phyloP scores from a whole-genome alignment of 352 stramenopile genomes.

The Globisporangium barbulae region DNA sequence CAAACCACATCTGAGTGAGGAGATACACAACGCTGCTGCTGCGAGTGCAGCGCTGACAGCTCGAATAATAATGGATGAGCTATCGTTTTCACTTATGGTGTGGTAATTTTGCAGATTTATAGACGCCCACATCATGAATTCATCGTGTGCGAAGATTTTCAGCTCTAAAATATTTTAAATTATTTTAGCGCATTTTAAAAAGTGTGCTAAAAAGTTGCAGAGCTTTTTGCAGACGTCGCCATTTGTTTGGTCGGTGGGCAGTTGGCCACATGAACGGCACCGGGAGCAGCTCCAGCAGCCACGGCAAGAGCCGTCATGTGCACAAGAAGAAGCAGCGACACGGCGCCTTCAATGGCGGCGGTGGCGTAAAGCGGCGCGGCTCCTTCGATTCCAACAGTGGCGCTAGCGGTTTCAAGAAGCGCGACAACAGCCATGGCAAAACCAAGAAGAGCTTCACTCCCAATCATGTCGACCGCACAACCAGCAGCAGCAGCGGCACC shows the following conservation, averaged over 20 bases:
- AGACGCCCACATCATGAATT: no score
- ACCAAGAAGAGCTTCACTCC: neutral
- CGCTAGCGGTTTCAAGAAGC: constrained; percentile 23
- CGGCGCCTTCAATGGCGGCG: neutral
- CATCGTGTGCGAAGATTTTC: neutral
- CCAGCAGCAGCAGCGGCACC: constrained; percentile 9
- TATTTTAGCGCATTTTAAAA: neutral
- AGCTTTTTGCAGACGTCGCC: neutral
- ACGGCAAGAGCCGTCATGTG: neutral
- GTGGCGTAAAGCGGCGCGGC: constrained; percentile 9
- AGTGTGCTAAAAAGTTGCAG: neutral
- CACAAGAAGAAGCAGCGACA: constrained; percentile 9
- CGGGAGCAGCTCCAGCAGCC: constrained; percentile 10
- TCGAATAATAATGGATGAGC: neutral
- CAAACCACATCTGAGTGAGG: neutral
- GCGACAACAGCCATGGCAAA: neutral
- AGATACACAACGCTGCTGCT: neutral
- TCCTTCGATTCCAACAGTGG: constrained; percentile 2
- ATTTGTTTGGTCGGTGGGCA: constrained; percentile 4
- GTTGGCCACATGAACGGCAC: constrained; percentile 8
- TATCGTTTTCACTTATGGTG: neutral
- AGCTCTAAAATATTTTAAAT: neutral
- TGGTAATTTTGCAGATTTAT: no score
- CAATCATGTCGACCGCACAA: neutral
- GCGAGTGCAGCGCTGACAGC: neutral